phyloP scores from a whole-genome alignment of 2,329 filamentous ascomycete species.

The Tympanopsis confertula region DNA sequence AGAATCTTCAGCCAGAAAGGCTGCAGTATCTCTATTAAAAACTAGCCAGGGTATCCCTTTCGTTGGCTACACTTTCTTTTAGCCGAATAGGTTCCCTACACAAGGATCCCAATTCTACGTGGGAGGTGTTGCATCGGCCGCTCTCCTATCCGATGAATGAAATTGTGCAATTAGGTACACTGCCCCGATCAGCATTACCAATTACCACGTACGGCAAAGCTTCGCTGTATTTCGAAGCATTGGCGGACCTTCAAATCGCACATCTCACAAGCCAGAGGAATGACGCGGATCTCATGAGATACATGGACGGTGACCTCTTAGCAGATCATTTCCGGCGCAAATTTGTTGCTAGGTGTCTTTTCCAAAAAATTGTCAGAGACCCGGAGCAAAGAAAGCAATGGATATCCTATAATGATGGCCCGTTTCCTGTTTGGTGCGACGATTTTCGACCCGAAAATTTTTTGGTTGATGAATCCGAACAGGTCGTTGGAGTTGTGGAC shows the following conservation, averaged over 20 bases:
- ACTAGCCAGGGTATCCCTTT: background rate
- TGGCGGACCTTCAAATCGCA: background rate
- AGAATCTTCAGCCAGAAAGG: background rate
- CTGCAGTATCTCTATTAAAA: background rate
- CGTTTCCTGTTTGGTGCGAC: no score
- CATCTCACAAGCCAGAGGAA: background rate
- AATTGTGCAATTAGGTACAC: background rate
- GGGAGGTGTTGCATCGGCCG: background rate
- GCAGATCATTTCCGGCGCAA: no score
- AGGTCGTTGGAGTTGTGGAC: slow-evolving; percentile 12
- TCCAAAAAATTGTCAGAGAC: no score
- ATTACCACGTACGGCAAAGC: background rate
- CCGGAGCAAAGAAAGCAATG: no score
- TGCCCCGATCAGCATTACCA: background rate
- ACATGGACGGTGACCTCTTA: no score
- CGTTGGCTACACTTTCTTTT: background rate
- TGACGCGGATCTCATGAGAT: no score
- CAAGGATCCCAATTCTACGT: background rate
- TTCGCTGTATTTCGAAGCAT: background rate
- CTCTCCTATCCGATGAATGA: background rate
- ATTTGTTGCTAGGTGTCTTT: no score
- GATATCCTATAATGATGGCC: no score
- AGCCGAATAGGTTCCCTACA: background rate
- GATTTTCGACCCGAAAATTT: no score
- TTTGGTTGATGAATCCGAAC: no score